These are phyloP conservation scores for Trametes cinnabarina DNA, from an alignment of 768 basidiomycete genomes.

Conservation along the genomic window DNA sequence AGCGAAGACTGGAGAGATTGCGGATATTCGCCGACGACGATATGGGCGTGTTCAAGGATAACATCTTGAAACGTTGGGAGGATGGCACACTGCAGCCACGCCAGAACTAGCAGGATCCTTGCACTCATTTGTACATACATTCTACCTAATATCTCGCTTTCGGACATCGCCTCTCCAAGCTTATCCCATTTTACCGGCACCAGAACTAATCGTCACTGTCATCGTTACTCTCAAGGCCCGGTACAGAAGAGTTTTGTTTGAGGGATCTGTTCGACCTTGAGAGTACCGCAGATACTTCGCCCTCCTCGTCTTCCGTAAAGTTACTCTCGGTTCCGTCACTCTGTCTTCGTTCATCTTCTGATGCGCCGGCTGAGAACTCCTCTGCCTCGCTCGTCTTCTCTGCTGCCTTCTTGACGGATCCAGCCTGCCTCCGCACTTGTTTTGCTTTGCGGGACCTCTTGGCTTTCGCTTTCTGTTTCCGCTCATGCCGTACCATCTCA, in stretches of 20 bases:
- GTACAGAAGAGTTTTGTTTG: background rate
- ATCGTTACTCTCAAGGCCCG: background rate
- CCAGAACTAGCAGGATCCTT: constrained; percentile 9
- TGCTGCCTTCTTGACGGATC: background rate
- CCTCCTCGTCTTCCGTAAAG: background rate
- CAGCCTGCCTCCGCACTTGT: background rate
- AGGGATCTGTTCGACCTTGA: background rate
- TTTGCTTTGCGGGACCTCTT: background rate
- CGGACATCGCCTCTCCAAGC: background rate
- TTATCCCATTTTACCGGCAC: background rate
- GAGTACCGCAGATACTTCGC: background rate
- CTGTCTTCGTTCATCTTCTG: background rate
- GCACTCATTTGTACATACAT: background rate
- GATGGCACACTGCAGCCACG: constrained; percentile 56
- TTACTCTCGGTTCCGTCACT: background rate
- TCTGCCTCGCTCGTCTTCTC: background rate
- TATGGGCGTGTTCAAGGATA: constrained; percentile 73
- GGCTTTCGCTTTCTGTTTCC: background rate
- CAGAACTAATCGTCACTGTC: background rate
- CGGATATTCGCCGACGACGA: constrained; percentile 83
- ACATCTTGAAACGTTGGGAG: constrained; percentile 82
- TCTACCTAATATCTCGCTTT: constrained; percentile 8
- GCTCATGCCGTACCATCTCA: constrained; percentile 21
- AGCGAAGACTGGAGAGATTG: constrained; percentile 81
- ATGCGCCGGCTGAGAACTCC: background rate